These are phyloP conservation scores for Phenoliferia sp. DNA, from an alignment of 1,284 basidiomycete genomes.

Conservation along the genomic window DNA sequence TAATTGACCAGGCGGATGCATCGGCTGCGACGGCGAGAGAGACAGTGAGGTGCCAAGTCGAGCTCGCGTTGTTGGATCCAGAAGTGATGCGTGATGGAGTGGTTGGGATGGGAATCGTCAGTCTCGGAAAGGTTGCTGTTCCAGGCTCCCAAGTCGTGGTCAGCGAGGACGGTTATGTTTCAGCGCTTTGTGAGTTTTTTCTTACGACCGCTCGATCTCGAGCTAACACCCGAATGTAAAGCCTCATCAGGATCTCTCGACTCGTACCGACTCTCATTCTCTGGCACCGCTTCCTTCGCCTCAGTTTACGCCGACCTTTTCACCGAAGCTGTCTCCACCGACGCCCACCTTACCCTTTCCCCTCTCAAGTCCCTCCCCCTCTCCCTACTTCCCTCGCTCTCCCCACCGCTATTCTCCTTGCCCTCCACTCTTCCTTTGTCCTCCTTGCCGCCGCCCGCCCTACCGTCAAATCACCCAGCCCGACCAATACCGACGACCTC, in stretches of 20 bases:
- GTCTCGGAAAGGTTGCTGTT: constrained; percentile 18
- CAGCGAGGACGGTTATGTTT: constrained; percentile 29
- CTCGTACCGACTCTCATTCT: constrained; percentile 19
- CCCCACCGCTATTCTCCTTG: constrained; percentile 14
- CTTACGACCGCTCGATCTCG: background rate
- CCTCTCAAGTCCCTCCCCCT: constrained; percentile 21
- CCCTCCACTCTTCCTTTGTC: constrained; percentile 31
- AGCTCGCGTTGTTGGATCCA: constrained; percentile 24
- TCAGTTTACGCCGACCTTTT: constrained; percentile 22
- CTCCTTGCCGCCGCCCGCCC: constrained; percentile 12
- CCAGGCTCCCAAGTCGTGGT: constrained; percentile 23
- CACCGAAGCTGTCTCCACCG: background rate
- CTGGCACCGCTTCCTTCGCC: background rate
- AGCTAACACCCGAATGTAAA: background rate
- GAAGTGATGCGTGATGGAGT: constrained; percentile 17
- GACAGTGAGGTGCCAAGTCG: constrained; percentile 12
- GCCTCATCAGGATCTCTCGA: constrained; percentile 17
- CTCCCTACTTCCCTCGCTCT: constrained; percentile 8
- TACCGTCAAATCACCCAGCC: background rate
- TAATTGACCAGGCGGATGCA: constrained; percentile 22
- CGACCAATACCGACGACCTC: background rate
- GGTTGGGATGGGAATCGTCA: constrained; percentile 9
- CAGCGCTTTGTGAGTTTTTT: constrained; percentile 13
- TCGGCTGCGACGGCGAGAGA: background rate
- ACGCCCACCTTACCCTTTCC: constrained; percentile 2